These are phyloP conservation scores for Metrosideros polymorpha DNA, from an alignment of 441 rosid species.

Conservation along the genomic window DNA sequence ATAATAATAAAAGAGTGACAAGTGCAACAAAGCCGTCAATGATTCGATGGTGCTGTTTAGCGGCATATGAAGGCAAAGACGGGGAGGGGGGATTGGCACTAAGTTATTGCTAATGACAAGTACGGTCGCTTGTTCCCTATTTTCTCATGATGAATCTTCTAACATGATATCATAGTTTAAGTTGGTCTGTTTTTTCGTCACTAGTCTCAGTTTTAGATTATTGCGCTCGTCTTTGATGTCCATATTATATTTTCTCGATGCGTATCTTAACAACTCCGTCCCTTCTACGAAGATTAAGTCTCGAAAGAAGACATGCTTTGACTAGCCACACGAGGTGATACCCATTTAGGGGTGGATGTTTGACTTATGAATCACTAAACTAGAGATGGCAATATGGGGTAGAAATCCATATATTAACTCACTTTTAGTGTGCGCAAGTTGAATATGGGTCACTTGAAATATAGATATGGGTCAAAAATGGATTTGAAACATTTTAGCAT, in stretches of 20 bases:
- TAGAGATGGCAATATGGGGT: too few species aligned
- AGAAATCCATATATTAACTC: too few species aligned
- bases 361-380: neutral
- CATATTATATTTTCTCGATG: neutral
- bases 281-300: fast-evolving
- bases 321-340: neutral
- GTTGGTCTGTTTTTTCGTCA: neutral
- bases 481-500: too few species aligned
- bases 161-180: neutral
- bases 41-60: neutral
- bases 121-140: neutral
- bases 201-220: neutral
- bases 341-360: neutral
- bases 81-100: fast-evolving
- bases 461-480: too few species aligned
- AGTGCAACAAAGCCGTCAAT: neutral
- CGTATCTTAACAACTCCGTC: neutral
- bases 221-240: neutral
- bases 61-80: neutral
- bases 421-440: too few species aligned
- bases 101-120: neutral
- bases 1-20: too few species aligned
- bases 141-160: neutral
- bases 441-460: too few species aligned
- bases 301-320: neutral